A percentile compares a stretch with the other conserved stretches of the same genome.
Conservation (phyloP, 2,329 filamentous ascomycete genomes). For the Ilyonectria destructans region DNA sequence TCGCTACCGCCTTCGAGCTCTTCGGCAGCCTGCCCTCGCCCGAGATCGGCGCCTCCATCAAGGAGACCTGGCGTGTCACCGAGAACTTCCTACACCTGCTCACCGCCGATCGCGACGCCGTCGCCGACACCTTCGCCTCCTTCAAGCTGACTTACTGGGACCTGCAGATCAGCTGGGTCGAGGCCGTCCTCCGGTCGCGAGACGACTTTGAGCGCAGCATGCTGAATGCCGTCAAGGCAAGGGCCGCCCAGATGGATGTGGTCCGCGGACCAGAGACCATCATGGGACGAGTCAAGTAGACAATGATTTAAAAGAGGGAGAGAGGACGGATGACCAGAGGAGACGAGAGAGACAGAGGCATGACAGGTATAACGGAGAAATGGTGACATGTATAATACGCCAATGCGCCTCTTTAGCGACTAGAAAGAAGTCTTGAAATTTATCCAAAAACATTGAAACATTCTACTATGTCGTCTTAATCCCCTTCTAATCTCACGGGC, state of each 20-base stretch:
- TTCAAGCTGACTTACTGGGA: constrained; percentile 96
- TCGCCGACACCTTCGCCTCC: constrained; percentile 84
- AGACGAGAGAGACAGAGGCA: neutral
- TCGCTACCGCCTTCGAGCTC: constrained; percentile 91
- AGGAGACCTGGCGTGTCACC: constrained; percentile 92
- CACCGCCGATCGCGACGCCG: constrained; percentile 79
- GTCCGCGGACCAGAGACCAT: constrained; percentile 90
- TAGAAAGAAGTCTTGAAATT: constrained; percentile 14
- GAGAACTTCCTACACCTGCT: constrained; percentile 87
- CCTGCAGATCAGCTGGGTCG: constrained; percentile 94
- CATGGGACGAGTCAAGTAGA: constrained; percentile 90
- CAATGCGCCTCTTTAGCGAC: constrained; percentile 26
- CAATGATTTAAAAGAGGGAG: constrained; percentile 18
- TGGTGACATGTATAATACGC: constrained; percentile 27
- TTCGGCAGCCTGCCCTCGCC: constrained; percentile 82
- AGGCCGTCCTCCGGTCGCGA: constrained; percentile 86
- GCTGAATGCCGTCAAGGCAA: constrained; percentile 89
- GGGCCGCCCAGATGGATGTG: constrained; percentile 88
- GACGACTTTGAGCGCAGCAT: constrained; percentile 96
- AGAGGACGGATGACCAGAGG: neutral
- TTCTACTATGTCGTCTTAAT: constrained; percentile 11
- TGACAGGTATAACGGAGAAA: constrained; percentile 1
- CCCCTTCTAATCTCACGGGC: neutral
- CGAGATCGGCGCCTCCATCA: constrained; percentile 82
- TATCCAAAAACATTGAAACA: constrained; percentile 1